Percentiles rank a stretch among this genome's conserved stretches.
phyloP scores from a whole-genome alignment of 257 asterid species.

The Oldenlandia corymbosa region DNA sequence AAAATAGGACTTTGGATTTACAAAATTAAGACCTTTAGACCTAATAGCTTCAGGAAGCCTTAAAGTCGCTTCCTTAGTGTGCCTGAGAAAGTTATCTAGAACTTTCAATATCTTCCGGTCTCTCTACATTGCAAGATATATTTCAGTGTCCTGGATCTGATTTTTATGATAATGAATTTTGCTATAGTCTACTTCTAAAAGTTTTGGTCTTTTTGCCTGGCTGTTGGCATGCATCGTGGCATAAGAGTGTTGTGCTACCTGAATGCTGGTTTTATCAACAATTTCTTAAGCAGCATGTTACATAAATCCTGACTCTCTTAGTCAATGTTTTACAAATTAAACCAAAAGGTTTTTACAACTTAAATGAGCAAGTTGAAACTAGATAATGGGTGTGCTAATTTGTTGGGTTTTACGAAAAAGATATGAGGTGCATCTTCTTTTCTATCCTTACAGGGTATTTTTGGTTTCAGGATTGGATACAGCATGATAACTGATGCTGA shows the following conservation, averaged over 20 bases:
- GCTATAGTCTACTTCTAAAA: background rate
- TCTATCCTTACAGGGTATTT: slow-evolving; percentile 12
- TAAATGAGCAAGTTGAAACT: background rate
- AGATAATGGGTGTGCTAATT: background rate
- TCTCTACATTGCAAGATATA: too few relatives aligned
- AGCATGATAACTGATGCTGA: slow-evolving; percentile 94
- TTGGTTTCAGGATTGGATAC: slow-evolving; percentile 78
- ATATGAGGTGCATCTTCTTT: slow-evolving; percentile 4
- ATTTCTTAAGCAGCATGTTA: background rate
- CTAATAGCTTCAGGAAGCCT: too few relatives aligned
- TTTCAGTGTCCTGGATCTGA: background rate
- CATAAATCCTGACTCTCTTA: background rate
- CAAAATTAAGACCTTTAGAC: background rate
- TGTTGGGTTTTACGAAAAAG: background rate
- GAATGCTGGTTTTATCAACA: background rate
- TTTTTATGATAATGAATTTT: background rate
- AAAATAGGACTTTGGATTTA: background rate
- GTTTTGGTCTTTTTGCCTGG: background rate
- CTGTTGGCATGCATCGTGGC: background rate
- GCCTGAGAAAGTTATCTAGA: too few relatives aligned
- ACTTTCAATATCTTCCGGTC: too few relatives aligned
- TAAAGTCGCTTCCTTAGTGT: too few relatives aligned
- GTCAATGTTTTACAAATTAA: background rate
- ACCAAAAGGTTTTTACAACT: background rate
- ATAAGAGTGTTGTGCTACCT: background rate